These are phyloP conservation scores for Dioscorea alata DNA, from an alignment of 106 monocot species.

Conservation along the genomic window DNA sequence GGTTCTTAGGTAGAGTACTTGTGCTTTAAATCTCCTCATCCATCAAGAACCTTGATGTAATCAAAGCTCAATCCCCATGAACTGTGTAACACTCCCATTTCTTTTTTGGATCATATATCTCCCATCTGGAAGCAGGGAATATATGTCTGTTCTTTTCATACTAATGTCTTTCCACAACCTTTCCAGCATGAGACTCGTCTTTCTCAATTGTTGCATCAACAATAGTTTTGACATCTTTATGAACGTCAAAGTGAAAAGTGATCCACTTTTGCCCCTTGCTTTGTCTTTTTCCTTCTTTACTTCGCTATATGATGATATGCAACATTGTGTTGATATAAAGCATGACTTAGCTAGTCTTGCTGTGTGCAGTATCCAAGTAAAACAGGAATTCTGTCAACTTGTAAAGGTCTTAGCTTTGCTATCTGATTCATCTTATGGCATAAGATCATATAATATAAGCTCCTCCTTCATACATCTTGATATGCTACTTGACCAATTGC, in stretches of 20 bases:
- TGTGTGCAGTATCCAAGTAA: slow-evolving; percentile 87
- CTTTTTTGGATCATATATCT: slow-evolving; percentile 97
- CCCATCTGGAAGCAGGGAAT: slow-evolving; percentile 99
- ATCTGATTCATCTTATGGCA: slow-evolving; percentile 73
- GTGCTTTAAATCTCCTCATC: too few species aligned
- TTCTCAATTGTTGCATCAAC: slow-evolving; percentile 99
- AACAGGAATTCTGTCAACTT: slow-evolving; percentile 91
- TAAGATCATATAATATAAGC: slow-evolving; percentile 68
- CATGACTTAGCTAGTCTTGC: slow-evolving; percentile 97
- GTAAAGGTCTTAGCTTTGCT: slow-evolving; percentile 82
- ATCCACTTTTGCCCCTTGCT: slow-evolving; percentile 99
- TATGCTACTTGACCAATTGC: slow-evolving; percentile 61
- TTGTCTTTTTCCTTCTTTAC: slow-evolving; percentile 96
- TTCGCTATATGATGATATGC: slow-evolving; percentile 96
- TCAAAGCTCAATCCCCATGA: slow-evolving; percentile 61
- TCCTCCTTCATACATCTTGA: slow-evolving; percentile 78
- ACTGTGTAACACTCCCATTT: slow-evolving; percentile 98
- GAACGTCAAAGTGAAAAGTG: slow-evolving; percentile 99
- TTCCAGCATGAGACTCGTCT: slow-evolving; percentile 99
- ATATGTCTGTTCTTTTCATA: slow-evolving; percentile 99
- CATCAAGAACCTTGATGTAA: too few species aligned
- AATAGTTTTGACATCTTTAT: slow-evolving; percentile 94
- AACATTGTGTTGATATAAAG: slow-evolving; percentile 96
- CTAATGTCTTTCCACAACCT: slow-evolving; percentile 99
- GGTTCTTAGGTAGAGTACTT: too few species aligned